Percentiles rank a stretch among this genome's conserved stretches.
Evolutionary conservation across 441 rosid genomes (phyloP).

Genomic region (Raphanus hybrid): DNA sequence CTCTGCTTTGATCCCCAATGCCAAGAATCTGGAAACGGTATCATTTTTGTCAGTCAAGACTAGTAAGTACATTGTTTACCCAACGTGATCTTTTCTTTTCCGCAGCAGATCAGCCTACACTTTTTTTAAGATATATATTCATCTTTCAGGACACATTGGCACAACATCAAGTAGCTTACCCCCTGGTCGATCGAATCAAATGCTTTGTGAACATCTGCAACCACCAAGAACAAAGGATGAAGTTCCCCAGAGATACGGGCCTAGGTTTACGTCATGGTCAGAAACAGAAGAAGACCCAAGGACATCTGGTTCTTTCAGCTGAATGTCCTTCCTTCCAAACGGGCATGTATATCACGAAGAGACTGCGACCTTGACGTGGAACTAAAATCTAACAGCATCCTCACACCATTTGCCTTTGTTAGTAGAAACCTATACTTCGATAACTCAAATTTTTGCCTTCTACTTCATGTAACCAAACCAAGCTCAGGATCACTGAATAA

Average conservation of each 20-base stretch:
- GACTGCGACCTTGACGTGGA: conserved; percentile 55
- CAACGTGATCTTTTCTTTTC: conserved; percentile 4
- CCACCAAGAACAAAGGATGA: conserved; percentile 66
- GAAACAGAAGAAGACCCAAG: conserved; percentile 78
- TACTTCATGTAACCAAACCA: neutral
- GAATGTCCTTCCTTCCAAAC: conserved; percentile 66
- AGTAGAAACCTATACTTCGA: conserved; percentile 73
- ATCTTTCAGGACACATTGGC: conserved; percentile 53
- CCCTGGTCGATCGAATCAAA: conserved; percentile 86
- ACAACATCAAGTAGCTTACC: conserved; percentile 65
- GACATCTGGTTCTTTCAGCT: conserved; percentile 67
- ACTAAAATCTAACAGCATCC: conserved; percentile 77
- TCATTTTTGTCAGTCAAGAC: conserved; percentile 38
- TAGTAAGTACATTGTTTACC: conserved; percentile 45
- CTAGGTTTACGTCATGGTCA: conserved; percentile 79
- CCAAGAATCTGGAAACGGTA: conserved; percentile 61
- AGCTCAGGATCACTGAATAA: too few species aligned
- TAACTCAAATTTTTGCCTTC: conserved; percentile 61
- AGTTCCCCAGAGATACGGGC: conserved; percentile 54
- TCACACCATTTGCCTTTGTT: conserved; percentile 66
- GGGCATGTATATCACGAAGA: conserved; percentile 70
- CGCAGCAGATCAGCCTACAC: too few species aligned
- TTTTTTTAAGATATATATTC: conserved; percentile 61
- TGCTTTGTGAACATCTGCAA: conserved; percentile 85
- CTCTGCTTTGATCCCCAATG: conserved; percentile 69